Evolutionary conservation across 345 rosid genomes (phyloP), one percentile per base, ranked within the genome.

Genomic region (Combretum micranthum): DNA sequence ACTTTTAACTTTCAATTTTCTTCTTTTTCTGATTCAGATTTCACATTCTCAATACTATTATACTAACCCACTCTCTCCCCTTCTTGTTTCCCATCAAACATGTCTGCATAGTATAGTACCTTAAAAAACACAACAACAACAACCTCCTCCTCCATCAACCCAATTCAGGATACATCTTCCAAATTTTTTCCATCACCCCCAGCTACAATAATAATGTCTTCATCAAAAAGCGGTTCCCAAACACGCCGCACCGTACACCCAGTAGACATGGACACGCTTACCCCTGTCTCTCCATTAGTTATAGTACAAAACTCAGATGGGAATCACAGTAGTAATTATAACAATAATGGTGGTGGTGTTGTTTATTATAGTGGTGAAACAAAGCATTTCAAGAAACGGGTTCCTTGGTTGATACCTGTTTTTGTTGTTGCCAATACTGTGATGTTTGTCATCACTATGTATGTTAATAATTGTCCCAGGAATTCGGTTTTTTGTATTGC

Each of bases 381-480:
- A 23, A 84, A 81, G 65, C 83, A 79, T 63, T 80, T 70, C 67
- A 75, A 82, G 68, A 88, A 78, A 45, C 86, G 95, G 98, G 15
- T 73, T 15, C 39, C 93, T 42, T 88, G 98, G 98, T 68, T 92
- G 53, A 62, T 92, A 52, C 96, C 93, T 1, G 68, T 66, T 75
- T 84, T 92, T 62, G 90, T 86, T 13, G 20, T 84, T 15, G 96
- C 84, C 52, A 92, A 88, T 58, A 73, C 77, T 16, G 51, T 77
- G 57, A 66, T 92, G 74, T 80, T 92, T 50, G 63, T 84, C 49
- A 73, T 92, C 78, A 88, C 98, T 57, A 88, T 92, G 98, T 86
- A 77, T 60, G 85, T 82, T 53, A 92, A 92, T 52, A 68, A 86
- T 50, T 88, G 98, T 18, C 96, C 96, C 59, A 81, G 86, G 64